Conservation (phyloP, 257 asterid genomes). For the Verbascum thapsus region DNA sequence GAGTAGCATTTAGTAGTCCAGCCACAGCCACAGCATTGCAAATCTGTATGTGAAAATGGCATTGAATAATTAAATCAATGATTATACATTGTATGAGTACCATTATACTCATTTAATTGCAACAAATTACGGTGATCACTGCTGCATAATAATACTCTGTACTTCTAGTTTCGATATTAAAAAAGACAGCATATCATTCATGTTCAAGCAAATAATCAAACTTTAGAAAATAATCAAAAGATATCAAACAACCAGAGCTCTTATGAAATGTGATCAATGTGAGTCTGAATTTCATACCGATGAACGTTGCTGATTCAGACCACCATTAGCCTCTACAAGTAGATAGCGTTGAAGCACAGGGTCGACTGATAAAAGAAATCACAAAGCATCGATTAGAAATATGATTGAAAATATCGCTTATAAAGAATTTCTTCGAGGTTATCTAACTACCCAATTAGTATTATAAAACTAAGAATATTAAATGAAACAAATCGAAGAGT, state of each 20-base stretch:
- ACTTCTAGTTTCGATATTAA: not conserved
- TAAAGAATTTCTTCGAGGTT: not conserved
- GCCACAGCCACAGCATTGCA: conserved; percentile 95
- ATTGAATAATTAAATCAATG: conserved; percentile 17
- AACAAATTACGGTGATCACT: not conserved
- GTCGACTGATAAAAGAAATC: conserved; percentile 34
- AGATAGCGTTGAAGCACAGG: conserved; percentile 48
- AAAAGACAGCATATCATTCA: not conserved
- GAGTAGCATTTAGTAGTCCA: conserved; percentile 73
- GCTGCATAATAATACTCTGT: not conserved
- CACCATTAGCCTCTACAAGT: conserved; percentile 87
- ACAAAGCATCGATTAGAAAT: conserved; percentile 7
- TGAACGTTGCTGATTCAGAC: conserved; percentile 88
- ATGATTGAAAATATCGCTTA: not conserved
- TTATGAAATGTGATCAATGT: conserved; percentile 7
- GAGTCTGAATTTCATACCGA: conserved; percentile 53
- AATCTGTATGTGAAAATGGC: conserved; percentile 47
- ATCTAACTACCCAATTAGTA: not conserved
- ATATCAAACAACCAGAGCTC: not conserved
- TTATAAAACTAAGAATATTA: not conserved
- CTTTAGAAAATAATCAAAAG: not conserved
- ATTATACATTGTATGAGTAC: too few relatives aligned
- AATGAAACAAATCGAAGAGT: not conserved
- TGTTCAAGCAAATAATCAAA: not conserved
- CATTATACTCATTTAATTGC: not conserved